A percentile compares a stretch with the other conserved stretches of the same genome.
Evolutionary conservation across 2,329 filamentous ascomycete genomes (phyloP).

Genomic region (Phialophora verrucosa): DNA sequence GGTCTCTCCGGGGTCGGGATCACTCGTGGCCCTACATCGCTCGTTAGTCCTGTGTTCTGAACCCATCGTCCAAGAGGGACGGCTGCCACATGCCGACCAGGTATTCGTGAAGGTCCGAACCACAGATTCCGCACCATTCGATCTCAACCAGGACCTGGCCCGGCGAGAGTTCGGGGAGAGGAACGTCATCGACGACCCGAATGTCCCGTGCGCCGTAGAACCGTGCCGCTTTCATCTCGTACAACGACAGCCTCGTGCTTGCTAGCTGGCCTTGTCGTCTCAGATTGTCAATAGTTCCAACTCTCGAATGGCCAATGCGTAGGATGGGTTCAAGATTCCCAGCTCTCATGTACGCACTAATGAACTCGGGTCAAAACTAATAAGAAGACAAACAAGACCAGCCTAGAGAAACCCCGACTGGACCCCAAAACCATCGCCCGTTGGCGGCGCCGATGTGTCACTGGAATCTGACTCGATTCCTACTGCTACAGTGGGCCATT

Average conservation of each 20-base stretch:
- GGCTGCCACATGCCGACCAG: conserved; percentile 33
- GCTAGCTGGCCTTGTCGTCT: too few species aligned
- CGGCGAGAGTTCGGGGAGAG: conserved; percentile 25
- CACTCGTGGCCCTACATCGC: conserved; percentile 4
- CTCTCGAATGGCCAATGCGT: too few species aligned
- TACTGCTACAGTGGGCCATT: too few species aligned
- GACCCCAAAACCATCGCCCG: too few species aligned
- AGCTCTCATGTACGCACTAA: too few species aligned
- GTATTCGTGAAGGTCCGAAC: conserved; percentile 20
- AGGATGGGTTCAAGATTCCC: too few species aligned
- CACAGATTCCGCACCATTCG: conserved; percentile 26
- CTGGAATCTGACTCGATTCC: neutral
- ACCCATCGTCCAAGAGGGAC: neutral
- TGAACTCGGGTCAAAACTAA: too few species aligned
- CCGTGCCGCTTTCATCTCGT: conserved; percentile 15
- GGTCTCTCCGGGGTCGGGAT: neutral
- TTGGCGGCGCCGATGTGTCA: neutral
- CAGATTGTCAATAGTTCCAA: too few species aligned
- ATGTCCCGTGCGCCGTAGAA: conserved; percentile 13
- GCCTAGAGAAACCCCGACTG: too few species aligned
- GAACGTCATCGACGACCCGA: conserved; percentile 13
- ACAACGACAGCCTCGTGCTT: neutral
- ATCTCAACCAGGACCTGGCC: conserved; percentile 18
- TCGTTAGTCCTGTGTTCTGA: conserved; percentile 3
- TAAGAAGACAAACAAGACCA: too few species aligned